These are phyloP conservation scores for Achlya hypogyna DNA, from an alignment of 352 stramenopile genomes.

Conservation along the genomic window DNA sequence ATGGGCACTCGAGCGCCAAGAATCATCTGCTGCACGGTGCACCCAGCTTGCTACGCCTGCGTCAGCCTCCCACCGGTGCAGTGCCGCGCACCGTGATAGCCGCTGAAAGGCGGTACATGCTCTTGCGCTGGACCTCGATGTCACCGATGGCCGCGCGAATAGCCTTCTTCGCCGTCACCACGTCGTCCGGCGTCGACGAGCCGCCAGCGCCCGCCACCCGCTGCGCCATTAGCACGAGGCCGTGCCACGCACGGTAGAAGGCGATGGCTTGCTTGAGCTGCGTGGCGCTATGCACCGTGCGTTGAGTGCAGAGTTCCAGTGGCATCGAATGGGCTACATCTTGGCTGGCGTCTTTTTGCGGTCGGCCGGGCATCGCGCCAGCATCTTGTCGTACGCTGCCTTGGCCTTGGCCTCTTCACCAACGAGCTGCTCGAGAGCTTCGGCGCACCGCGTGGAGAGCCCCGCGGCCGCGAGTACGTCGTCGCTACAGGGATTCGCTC, in stretches of 20 bases:
- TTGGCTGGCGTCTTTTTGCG: background rate
- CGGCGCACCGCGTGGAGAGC: background rate
- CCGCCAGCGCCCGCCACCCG: background rate
- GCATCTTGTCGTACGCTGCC: background rate
- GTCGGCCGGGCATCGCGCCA: background rate
- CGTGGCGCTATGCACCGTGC: background rate
- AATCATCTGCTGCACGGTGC: constrained; percentile 54
- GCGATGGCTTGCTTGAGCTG: background rate
- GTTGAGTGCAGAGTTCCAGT: background rate
- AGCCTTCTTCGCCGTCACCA: background rate
- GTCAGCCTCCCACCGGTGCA: background rate
- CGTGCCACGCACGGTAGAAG: background rate
- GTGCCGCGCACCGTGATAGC: background rate
- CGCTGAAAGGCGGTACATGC: background rate
- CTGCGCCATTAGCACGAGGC: background rate
- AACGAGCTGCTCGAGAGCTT: background rate
- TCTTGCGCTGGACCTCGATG: background rate
- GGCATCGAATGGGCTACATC: background rate
- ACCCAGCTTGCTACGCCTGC: constrained; percentile 25
- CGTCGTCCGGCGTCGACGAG: background rate
- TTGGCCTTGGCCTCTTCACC: background rate
- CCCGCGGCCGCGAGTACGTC: background rate
- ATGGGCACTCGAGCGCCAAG: constrained; percentile 65
- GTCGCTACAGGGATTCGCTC: background rate
- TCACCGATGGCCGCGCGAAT: background rate